Percentiles rank a stretch among this genome's conserved stretches.
These are phyloP conservation scores for Herpomyces periplanetae DNA, from an alignment of 2,329 filamentous ascomycete genomes.

Conservation along the genomic window DNA sequence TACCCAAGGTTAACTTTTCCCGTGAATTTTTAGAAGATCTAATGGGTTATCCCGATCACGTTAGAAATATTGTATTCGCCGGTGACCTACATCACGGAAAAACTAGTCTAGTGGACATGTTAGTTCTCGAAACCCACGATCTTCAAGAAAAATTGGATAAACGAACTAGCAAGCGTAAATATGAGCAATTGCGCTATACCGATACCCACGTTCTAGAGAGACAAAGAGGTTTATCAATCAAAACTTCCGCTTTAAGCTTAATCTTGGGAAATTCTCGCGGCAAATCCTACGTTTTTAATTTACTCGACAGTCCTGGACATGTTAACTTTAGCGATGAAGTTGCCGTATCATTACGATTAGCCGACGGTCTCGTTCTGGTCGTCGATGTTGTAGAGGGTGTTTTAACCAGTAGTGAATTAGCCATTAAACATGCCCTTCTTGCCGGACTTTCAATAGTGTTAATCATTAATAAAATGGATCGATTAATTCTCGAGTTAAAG, in stretches of 20 bases:
- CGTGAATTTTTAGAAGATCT: conserved; percentile 74
- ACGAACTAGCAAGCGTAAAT: conserved; percentile 35
- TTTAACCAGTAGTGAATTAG: conserved; percentile 85
- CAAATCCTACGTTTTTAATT: conserved; percentile 78
- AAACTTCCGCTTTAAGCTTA: conserved; percentile 71
- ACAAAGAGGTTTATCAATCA: conserved; percentile 61
- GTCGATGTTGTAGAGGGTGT: conserved; percentile 96
- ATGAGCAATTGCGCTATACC: conserved; percentile 76
- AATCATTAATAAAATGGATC: conserved; percentile 88
- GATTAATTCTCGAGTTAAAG: conserved; percentile 68
- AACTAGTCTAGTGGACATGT: conserved; percentile 91
- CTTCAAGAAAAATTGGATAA: conserved; percentile 38
- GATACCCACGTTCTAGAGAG: conserved; percentile 64
- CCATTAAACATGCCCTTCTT: conserved; percentile 74
- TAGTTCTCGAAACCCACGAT: conserved; percentile 79
- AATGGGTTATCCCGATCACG: conserved; percentile 82
- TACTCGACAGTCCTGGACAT: conserved; percentile 81
- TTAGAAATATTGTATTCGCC: conserved; percentile 58
- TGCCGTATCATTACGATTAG: conserved; percentile 44
- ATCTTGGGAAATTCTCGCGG: conserved; percentile 54
- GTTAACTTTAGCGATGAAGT: conserved; percentile 97
- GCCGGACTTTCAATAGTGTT: conserved; percentile 61
- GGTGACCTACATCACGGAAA: conserved; percentile 92
- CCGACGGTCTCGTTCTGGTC: conserved; percentile 63
- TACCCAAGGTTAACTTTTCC: conserved; percentile 56